Evolutionary conservation across 129 eudicot species (phyloP), one percentile per base, ranked within the genome.

Genomic region (Dittrichia graveolens): DNA sequence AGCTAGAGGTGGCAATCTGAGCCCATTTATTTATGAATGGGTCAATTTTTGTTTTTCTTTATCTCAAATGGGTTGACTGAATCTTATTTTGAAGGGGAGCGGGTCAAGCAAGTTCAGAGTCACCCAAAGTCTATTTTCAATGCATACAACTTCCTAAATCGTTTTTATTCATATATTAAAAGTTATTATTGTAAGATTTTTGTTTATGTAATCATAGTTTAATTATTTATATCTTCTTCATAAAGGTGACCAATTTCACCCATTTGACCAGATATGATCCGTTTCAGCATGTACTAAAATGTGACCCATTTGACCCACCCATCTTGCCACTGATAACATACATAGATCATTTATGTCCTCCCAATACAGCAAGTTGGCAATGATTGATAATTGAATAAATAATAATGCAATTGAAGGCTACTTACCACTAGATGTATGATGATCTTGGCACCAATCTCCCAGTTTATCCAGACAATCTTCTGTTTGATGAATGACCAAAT

Each of bases 381-480:
- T 11, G 40, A 13, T 65, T 48, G 47, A 7, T 69, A 16, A 59
- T 15, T 56, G 37, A 42, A 15, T 5, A 4, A 40, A 38, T 67
- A 1, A 39, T 2, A 59, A 60, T 39, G 46, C 35, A 19, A 41
- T 8, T 52, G 24, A 47, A 42, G 15, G 58, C 78, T 64, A 15
- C 91, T 73, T 79, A 89, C 98, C 96, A 77, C 86, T 87, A 62
- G 80, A 83, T 64, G 73, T 82, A 80, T 82, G 90, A 82, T 85
- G 96, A 35, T 75, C 71, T 80, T 87, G 95, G 74, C 96, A 83
- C 96, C 98, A 81, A 73, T 86, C 89, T 60, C 91, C 96, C 94
- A 92, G 83, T 61, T 83, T 75, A 64, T 83, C 94, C 52, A 81
- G 73, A 71, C 88, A 89, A 69, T 89, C 91, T 75, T 83, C 82